These are phyloP conservation scores for Brassica rapa DNA, from an alignment of 345 rosid species.

Conservation along the genomic window DNA sequence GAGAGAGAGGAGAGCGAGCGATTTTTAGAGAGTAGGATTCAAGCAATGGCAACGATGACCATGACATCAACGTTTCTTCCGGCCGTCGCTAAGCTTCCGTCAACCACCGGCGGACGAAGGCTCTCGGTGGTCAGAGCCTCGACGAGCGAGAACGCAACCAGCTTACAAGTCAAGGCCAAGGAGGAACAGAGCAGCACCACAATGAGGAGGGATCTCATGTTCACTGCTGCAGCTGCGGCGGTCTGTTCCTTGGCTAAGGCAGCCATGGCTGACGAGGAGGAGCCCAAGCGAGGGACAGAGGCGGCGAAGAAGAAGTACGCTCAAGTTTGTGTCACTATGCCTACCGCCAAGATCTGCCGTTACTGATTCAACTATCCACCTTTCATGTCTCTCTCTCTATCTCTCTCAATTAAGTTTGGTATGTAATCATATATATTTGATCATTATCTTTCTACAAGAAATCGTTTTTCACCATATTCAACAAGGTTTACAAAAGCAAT, in stretches of 20 bases:
- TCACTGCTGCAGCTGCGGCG: slow-evolving; percentile 12
- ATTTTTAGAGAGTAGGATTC: background rate
- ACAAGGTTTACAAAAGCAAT: background rate
- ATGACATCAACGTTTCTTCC: slow-evolving; percentile 51
- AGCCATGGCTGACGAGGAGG: background rate
- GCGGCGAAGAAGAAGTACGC: slow-evolving; percentile 72
- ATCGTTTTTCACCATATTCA: slow-evolving; percentile 12
- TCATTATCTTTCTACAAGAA: slow-evolving; percentile 4
- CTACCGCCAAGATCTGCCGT: slow-evolving; percentile 44
- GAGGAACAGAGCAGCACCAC: slow-evolving; percentile 36
- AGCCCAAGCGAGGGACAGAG: slow-evolving; percentile 27
- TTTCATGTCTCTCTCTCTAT: slow-evolving; percentile 25
- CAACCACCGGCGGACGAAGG: slow-evolving; percentile 25
- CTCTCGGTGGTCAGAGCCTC: slow-evolving; percentile 27
- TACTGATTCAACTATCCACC: slow-evolving; percentile 40
- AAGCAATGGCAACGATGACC: slow-evolving; percentile 53
- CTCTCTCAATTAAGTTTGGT: slow-evolving; percentile 35
- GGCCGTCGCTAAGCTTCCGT: slow-evolving; percentile 22
- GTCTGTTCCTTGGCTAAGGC: background rate
- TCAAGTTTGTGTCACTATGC: slow-evolving; percentile 65
- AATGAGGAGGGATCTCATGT: slow-evolving; percentile 65
- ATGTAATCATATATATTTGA: slow-evolving; percentile 33
- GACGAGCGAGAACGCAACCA: slow-evolving; percentile 31
- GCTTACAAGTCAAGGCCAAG: slow-evolving; percentile 18
- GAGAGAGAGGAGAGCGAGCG: background rate